These are phyloP conservation scores for Samsoniella hepiali DNA, from an alignment of 2,329 filamentous ascomycete genomes.

Conservation along the genomic window DNA sequence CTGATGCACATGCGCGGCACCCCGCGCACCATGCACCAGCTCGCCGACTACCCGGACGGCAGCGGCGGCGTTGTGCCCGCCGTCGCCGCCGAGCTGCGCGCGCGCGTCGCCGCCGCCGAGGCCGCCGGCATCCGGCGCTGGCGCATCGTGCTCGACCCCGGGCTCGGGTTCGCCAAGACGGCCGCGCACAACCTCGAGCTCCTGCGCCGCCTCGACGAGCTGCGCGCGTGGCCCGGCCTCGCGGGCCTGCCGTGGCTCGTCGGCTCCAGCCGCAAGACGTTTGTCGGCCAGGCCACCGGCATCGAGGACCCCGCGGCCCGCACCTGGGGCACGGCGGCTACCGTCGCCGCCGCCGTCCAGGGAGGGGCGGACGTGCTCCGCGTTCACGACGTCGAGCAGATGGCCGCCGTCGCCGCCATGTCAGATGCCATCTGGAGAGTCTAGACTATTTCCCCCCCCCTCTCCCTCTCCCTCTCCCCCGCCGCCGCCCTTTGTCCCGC, in stretches of 20 bases:
- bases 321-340: conserved; percentile 82
- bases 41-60: conserved; percentile 66
- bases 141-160: conserved; percentile 93
- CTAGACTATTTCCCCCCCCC: conserved; percentile 19
- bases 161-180: conserved; percentile 90
- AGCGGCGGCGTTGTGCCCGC: conserved; percentile 58
- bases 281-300: conserved; percentile 79
- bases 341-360: conserved; percentile 78
- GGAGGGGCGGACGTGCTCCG: conserved; percentile 89
- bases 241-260: conserved; percentile 80
- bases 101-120: conserved; percentile 70
- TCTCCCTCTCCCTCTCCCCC: too few species aligned
- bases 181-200: conserved; percentile 77
- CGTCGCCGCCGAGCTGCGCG: conserved; percentile 64
- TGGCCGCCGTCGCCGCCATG: conserved; percentile 81
- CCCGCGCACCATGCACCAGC: conserved; percentile 72
- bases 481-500: too few species aligned
- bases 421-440: conserved; percentile 86
- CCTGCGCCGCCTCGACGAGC: conserved; percentile 61
- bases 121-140: conserved; percentile 80
- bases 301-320: conserved; percentile 68
- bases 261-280: conserved; percentile 83
- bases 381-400: conserved; percentile 86
- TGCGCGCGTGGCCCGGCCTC: conserved; percentile 63
- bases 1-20: conserved; percentile 95